Base-by-base conservation (phyloP, 1,284 basidiomycete species). In the Malassezia brasiliensis region DNA sequence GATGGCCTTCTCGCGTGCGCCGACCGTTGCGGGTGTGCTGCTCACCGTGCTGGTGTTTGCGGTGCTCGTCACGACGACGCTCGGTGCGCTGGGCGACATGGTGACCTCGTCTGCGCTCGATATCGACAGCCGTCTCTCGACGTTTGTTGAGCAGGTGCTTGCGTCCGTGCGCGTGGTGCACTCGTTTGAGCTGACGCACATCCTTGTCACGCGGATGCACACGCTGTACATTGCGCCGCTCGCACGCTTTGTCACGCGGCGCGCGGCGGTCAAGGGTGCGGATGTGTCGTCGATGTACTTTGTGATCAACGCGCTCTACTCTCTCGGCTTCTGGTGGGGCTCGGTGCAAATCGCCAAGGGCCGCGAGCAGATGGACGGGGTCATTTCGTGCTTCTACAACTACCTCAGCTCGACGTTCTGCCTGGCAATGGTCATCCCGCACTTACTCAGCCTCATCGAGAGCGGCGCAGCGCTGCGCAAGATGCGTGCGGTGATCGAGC, bases 121-220 rank as follows among this genome's bases (percentile, higher is more conserved):
- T 30, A 57, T 77, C 10, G 77, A 78, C 39, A 76, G 73, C 1
- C 71, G 65, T n/a, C 67, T 74, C 10, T 69, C 74, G 5, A 74
- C 74, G 19, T 76, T 74, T 41, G 68, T 77, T 52, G 77, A 78
- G 49, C 76, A 78, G 52, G 68, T 77, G 20, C 64, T 78, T 14
- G 66, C 69, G 22, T 75, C 74, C 4, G 72, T 77, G 47, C 68
- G 77, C 10, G 71, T 78, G 49, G 75, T 77, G 19, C 77, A 78
- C 55, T 72, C 75, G 5, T 77, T 78, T 56, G 71, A 74, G 39
- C 72, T 77, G 58, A 68, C 65, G 15, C 49, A 61, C 1, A 58
- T 61, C 30, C 63, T 77, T 6, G 56, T 77, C n/a, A 52, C 64
- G 22, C 74, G 70, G 38, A 68, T 77, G 42, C 70, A 77, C 39